Evolutionary conservation across 495 filamentous ascomycete genomes (phyloP), one percentile per base, ranked within the genome.

Genomic region (Usnea hakonensis): DNA sequence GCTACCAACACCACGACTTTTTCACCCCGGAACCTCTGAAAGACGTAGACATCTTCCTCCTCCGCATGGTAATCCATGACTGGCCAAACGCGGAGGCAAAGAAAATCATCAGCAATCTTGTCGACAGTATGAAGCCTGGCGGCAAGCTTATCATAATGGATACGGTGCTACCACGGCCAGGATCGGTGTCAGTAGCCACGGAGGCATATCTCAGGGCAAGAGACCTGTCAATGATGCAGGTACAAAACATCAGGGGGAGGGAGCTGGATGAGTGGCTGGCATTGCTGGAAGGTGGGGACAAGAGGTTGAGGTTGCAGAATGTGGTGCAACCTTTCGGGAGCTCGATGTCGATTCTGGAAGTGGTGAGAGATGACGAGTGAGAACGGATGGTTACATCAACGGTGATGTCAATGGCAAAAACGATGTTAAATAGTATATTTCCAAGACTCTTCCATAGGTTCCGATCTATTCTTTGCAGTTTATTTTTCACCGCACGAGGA

Each of bases 21-120:
- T 78, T 81, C 70, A 56, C 73, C 35, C 65, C 69, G 5, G 80
- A 85, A 65, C 73, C 77, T 0, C 66, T 79, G 9, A 60, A 65
- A n/a, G 67, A 68, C 17, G 83, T 82, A 7, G 79, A 83, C 50
- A 73, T 80, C 16, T 85, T 85, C 63, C 73, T 85, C 41, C 66
- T 83, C 33, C 78, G 82, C 32, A 70, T 74, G 59, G 75, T 84
- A 28, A 63, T 85, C n/a, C 82, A 85, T 62, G 79, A 84, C 63
- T 78, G 77, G 73, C 65, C 74, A 6, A 73, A 79, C 33, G 62
- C 69, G n/a, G 72, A 82, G 33, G 74, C 71, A 5, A 58, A 73
- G 4, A 70, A 65, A 30, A 79, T 83, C 56, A 62, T 85, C 8
- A 66, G 64, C 26, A 71, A 75, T 10, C 60, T 81, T 9, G 65